Conservation (phyloP, 148 eudicot species). For the Amaranthus hypochondriacus region DNA sequence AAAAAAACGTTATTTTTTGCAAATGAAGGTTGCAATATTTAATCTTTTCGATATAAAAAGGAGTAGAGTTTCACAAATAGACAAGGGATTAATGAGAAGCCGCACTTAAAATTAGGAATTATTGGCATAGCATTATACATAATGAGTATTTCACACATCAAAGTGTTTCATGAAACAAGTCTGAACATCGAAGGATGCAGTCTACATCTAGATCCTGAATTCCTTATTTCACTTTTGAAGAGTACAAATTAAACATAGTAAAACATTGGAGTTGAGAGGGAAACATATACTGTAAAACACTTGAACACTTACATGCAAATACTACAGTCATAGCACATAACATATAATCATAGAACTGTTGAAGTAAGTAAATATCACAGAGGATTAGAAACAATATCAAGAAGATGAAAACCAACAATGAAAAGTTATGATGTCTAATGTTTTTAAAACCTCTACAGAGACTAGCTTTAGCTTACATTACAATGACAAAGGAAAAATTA, state of each 20-base stretch:
- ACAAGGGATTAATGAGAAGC: too few relatives aligned
- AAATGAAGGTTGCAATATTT: neutral
- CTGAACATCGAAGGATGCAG: neutral
- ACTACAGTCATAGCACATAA: neutral
- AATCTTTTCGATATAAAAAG: neutral
- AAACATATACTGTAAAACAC: neutral
- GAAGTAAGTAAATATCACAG: neutral
- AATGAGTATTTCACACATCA: neutral
- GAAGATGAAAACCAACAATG: neutral
- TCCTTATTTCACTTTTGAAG: neutral
- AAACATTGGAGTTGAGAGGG: neutral
- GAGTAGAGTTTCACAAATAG: neutral
- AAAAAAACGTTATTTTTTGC: neutral
- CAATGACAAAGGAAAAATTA: too few relatives aligned
- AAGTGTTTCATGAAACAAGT: neutral
- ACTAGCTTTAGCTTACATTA: neutral
- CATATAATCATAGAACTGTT: neutral
- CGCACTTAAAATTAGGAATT: neutral
- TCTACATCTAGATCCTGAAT: neutral
- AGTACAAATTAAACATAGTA: neutral
- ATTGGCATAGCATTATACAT: neutral
- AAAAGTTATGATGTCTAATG: too few relatives aligned
- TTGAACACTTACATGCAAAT: neutral
- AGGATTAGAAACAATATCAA: neutral
- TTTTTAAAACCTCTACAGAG: neutral